Evolutionary conservation across 768 basidiomycete species (phyloP), one percentile per base, ranked within the genome.

Genomic region (Suillus subluteus): DNA sequence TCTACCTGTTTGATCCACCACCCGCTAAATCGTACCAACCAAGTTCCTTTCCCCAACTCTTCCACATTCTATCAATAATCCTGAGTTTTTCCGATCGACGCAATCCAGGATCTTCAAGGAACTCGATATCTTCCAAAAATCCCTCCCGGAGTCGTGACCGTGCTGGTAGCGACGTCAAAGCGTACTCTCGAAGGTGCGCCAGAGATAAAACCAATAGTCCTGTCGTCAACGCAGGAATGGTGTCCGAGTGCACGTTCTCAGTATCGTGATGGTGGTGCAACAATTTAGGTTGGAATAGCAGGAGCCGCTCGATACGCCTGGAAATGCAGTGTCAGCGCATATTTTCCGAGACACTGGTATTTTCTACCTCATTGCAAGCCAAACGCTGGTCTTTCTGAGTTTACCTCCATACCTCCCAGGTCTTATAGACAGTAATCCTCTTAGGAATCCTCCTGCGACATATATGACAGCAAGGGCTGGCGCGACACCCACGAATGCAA

Each of bases 401-500:
- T 78, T 80, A 11, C 92, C 90, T 2, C 92, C 92, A 68, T 87
- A 86, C 56, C 78, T 80, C 11, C 84, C 85, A 37, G 79, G 79
- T 2, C 85, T 82, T 8, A 85, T 84, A 0, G 77, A 78, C 79
- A 86, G 87, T 1, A 91, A 65, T 1, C 78, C 77, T 13, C 79
- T 70, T 4, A 90, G 38, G 74, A 85, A 88, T 11, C 87, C 87
- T 18, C 84, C 83, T 3, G 84, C 66, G 1, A 89, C 81, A 70
- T 96, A 96, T 4, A 96, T 85, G 41, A 99, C 80, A 5, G 90
- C 86, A 59, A 98, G 79, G 0, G 92, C 90, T 11, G 97, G 97
- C 0, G 97, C 96, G 18, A 99, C 91, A 69, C 96, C 96, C 67
- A 98, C 95, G 73, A 98, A 98, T 6, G 93, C 97, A 72, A 99